phyloP scores from a whole-genome alignment of 352 stramenopile species.

The Phytophthora citrophthora region DNA sequence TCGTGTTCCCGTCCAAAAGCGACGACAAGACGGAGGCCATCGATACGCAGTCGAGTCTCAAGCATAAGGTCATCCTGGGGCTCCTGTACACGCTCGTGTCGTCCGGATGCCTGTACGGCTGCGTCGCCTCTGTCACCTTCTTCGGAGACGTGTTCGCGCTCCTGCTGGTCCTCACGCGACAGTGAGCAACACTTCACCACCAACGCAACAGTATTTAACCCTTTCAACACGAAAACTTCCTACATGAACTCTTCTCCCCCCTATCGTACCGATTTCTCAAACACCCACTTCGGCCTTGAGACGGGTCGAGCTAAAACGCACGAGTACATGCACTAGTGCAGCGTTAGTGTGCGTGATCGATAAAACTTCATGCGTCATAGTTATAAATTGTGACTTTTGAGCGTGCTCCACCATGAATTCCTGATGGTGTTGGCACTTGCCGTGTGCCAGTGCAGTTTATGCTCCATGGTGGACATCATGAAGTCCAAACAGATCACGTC shows the following conservation, averaged over 20 bases:
- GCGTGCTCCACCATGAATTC: neutral
- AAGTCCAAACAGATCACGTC: slow-evolving; percentile 2
- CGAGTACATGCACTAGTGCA: neutral
- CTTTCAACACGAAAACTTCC: neutral
- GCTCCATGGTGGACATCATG: slow-evolving; percentile 11
- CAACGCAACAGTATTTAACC: too few species aligned
- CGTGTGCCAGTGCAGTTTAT: slow-evolving; percentile 9
- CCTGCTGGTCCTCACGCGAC: slow-evolving; percentile 10
- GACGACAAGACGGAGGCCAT: slow-evolving; percentile 5
- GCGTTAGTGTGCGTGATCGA: neutral
- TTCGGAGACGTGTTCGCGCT: slow-evolving; percentile 25
- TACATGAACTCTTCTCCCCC: too few species aligned
- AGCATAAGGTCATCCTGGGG: slow-evolving; percentile 6
- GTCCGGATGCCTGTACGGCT: slow-evolving; percentile 3
- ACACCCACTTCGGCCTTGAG: neutral
- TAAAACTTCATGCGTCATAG: neutral
- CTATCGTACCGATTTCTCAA: neutral
- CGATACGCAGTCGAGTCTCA: neutral
- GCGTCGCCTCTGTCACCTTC: slow-evolving; percentile 9
- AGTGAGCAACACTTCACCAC: neutral
- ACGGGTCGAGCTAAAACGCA: neutral
- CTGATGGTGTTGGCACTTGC: neutral
- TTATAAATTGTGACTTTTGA: neutral
- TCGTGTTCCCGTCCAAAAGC: slow-evolving; percentile 18
- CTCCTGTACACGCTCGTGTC: slow-evolving; percentile 16